A percentile compares a stretch with the other conserved stretches of the same genome.
These are phyloP conservation scores for Eucalyptus cloeziana DNA, from an alignment of 345 rosid species.

Conservation along the genomic window DNA sequence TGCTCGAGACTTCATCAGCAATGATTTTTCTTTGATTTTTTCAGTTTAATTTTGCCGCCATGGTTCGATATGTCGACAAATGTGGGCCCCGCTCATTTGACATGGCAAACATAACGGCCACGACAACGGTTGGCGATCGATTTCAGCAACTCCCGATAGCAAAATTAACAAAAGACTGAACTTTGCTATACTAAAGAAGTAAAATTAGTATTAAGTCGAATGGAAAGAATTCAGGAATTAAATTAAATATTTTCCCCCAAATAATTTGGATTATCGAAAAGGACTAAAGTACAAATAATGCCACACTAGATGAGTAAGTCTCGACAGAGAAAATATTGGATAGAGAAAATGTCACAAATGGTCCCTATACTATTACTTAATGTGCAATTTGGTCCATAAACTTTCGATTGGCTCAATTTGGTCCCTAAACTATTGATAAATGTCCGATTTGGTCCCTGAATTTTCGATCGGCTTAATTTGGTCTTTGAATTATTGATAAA, in stretches of 20 bases:
- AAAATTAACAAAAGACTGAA: not conserved
- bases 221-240: not conserved
- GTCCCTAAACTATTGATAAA: too few species aligned
- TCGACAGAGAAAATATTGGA: not conserved
- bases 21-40: not conserved
- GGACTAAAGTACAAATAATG: not conserved
- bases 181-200: not conserved
- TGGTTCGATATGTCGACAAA: not conserved
- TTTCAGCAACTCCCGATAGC: not conserved
- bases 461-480: too few species aligned
- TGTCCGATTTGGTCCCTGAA: too few species aligned
- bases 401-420: too few species aligned
- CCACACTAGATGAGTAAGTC: not conserved
- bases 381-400: too few species aligned
- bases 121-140: not conserved
- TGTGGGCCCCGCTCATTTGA: not conserved
- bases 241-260: not conserved
- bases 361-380: too few species aligned
- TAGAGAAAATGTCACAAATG: too few species aligned
- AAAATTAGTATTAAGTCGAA: not conserved
- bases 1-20: not conserved
- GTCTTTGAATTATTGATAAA: too few species aligned
- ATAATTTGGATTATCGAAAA: not conserved
- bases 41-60: fast-evolving
- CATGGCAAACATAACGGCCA: not conserved